Conservation (phyloP, 306 rosid species). For the Albizia julibrissin region DNA sequence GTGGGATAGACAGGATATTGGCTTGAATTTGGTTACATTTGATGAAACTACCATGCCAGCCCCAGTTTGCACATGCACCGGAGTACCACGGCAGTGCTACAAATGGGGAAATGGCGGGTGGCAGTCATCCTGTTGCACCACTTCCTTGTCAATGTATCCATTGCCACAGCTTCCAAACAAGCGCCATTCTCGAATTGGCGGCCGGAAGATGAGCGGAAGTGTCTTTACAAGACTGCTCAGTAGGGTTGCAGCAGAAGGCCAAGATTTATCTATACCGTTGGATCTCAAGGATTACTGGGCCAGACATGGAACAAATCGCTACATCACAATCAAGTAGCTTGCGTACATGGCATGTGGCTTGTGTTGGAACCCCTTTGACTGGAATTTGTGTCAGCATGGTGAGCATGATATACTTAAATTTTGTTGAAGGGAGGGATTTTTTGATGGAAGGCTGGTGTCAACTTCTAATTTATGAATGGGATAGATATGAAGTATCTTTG, state of each 20-base stretch:
- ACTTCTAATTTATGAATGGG: conserved; percentile 26
- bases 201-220: conserved; percentile 96
- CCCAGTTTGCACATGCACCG: conserved; percentile 95
- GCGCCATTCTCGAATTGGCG: conserved; percentile 90
- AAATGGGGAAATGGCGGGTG: conserved; percentile 99
- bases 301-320: conserved; percentile 95
- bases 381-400: neutral
- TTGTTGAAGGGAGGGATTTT: conserved; percentile 25
- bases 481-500: conserved; percentile 37
- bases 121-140: conserved; percentile 98
- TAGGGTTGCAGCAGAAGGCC: conserved; percentile 86
- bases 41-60: conserved; percentile 90
- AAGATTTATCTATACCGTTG: conserved; percentile 71
- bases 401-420: conserved; percentile 24
- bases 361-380: conserved; percentile 9
- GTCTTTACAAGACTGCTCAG: conserved; percentile 92
- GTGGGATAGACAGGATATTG: conserved; percentile 89
- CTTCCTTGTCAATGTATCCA: conserved; percentile 86
- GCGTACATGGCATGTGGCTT: conserved; percentile 11
- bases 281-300: conserved; percentile 97
- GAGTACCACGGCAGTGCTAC: conserved; percentile 85
- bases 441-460: conserved; percentile 20
- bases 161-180: conserved; percentile 95
- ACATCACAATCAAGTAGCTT: conserved; percentile 85
- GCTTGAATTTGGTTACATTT: conserved; percentile 80